Percentiles rank a stretch among this genome's conserved stretches.
These are phyloP conservation scores for Acanthamoeba sp. DNA, from an alignment of 208 protist species.

Conservation along the genomic window DNA sequence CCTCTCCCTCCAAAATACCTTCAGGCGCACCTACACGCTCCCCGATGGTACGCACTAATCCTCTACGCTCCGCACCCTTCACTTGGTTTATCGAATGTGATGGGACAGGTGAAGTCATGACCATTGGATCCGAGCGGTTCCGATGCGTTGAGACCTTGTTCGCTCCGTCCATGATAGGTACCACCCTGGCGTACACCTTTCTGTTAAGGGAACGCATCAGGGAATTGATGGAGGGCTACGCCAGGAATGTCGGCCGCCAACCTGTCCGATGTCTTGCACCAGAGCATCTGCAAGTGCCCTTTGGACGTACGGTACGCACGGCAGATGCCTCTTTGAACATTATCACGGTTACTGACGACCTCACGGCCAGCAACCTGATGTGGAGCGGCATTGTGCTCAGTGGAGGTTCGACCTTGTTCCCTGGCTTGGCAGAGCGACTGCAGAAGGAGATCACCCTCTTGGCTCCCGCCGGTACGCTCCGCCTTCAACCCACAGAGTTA, in stretches of 20 bases:
- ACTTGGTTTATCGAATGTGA: slow-evolving; percentile 82
- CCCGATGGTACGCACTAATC: neutral
- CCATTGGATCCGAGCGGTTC: slow-evolving; percentile 62
- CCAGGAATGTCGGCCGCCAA: no score
- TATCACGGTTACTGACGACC: neutral
- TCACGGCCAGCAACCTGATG: slow-evolving; percentile 91
- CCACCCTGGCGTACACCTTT: slow-evolving; percentile 77
- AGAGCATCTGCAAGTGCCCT: no score
- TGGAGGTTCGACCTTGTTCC: slow-evolving; percentile 97
- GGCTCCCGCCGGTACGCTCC: neutral
- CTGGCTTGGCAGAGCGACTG: slow-evolving; percentile 96
- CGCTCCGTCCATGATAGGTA: slow-evolving; percentile 89
- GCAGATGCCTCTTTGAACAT: neutral
- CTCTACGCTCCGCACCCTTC: no score
- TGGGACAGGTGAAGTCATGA: slow-evolving; percentile 89
- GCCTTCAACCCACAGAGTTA: neutral
- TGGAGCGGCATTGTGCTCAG: slow-evolving; percentile 95
- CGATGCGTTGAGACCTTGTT: slow-evolving; percentile 92
- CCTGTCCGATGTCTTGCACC: no score
- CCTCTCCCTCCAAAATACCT: neutral
- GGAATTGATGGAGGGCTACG: no score
- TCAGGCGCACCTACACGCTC: neutral
- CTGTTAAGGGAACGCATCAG: no score
- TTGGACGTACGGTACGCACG: no score
- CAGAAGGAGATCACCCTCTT: slow-evolving; percentile 93